Conservation (phyloP, 2,329 filamentous ascomycete genomes). For the Colletotrichum truncatum region DNA sequence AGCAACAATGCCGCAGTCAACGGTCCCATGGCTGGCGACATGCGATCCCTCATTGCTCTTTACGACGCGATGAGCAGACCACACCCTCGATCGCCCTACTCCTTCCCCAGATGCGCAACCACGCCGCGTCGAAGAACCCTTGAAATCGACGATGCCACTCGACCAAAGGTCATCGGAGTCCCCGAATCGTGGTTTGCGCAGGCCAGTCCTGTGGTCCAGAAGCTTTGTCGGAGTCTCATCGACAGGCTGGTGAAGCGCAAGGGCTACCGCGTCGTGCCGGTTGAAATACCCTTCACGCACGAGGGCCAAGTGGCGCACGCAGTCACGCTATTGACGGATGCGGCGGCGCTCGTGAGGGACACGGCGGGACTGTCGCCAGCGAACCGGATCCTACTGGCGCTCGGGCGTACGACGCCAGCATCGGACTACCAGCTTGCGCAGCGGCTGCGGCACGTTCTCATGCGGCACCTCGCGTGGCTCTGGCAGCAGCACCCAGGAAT, state of each 20-base stretch:
- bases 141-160: no score
- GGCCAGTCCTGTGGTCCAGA: slow-evolving; percentile 51
- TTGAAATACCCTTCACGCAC: slow-evolving; percentile 65
- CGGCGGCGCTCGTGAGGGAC: slow-evolving; percentile 54
- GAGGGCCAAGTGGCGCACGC: slow-evolving; percentile 79
- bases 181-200: slow-evolving; percentile 70
- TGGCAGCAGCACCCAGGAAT: slow-evolving; percentile 74
- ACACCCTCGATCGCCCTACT: slow-evolving; percentile 50
- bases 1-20: slow-evolving; percentile 70
- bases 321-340: slow-evolving; percentile 76
- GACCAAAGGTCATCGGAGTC: slow-evolving; percentile 72
- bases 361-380: slow-evolving; percentile 62
- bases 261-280: slow-evolving; percentile 63
- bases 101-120: slow-evolving; percentile 34
- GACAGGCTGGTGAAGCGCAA: slow-evolving; percentile 61
- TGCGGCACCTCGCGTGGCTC: slow-evolving; percentile 75
- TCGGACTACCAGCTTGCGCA: slow-evolving; percentile 76
- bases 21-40: slow-evolving; percentile 74
- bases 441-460: slow-evolving; percentile 73
- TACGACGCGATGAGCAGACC: slow-evolving; percentile 74
- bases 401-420: slow-evolving; percentile 69
- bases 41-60: slow-evolving; percentile 71
- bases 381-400: slow-evolving; percentile 72
- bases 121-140: no score
- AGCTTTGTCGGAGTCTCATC: slow-evolving; percentile 53